A percentile compares a stretch with the other conserved stretches of the same genome.
Evolutionary conservation across 2,329 filamentous ascomycete genomes (phyloP).

Genomic region (Pseudocercospora fuligena): DNA sequence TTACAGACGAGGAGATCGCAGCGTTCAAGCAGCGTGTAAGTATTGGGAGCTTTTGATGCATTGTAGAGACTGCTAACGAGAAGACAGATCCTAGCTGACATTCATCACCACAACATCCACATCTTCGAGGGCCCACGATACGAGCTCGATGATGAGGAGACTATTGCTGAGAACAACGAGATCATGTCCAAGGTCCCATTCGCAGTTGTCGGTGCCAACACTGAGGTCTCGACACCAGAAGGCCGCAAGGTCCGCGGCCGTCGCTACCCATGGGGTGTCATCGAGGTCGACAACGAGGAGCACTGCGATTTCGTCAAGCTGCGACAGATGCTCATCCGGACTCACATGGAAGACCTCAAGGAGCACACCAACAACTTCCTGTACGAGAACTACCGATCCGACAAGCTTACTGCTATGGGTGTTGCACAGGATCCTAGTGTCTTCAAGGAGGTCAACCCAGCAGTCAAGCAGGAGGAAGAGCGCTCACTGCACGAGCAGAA

Average conservation of each 20-base stretch:
- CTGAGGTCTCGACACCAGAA: conserved; percentile 87
- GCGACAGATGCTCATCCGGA: conserved; percentile 99
- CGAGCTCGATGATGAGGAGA: conserved; percentile 98
- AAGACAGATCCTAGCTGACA: conserved; percentile 87
- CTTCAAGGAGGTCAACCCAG: conserved; percentile 99
- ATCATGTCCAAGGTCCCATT: conserved; percentile 99
- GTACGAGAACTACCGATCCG: conserved; percentile 99
- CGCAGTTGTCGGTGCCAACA: conserved; percentile 94
- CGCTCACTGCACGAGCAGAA: conserved; percentile 98
- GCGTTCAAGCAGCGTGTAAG: conserved; percentile 96
- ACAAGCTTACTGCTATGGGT: conserved; percentile 98
- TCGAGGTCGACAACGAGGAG: conserved; percentile 99
- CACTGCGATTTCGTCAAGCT: conserved; percentile 99
- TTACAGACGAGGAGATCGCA: conserved; percentile 94
- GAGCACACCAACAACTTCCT: conserved; percentile 99
- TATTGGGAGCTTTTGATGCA: conserved; percentile 31
- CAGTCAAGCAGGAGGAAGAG: conserved; percentile 99
- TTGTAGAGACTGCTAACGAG: background rate
- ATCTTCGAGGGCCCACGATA: conserved; percentile 99
- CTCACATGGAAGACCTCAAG: conserved; percentile 99
- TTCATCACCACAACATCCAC: conserved; percentile 95
- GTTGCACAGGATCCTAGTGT: conserved; percentile 98
- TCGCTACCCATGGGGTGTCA: conserved; percentile 96
- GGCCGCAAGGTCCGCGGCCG: conserved; percentile 95
- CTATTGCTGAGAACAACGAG: conserved; percentile 99